Conservation (phyloP, 352 stramenopile species). For the Globisporangium cystogenes region DNA sequence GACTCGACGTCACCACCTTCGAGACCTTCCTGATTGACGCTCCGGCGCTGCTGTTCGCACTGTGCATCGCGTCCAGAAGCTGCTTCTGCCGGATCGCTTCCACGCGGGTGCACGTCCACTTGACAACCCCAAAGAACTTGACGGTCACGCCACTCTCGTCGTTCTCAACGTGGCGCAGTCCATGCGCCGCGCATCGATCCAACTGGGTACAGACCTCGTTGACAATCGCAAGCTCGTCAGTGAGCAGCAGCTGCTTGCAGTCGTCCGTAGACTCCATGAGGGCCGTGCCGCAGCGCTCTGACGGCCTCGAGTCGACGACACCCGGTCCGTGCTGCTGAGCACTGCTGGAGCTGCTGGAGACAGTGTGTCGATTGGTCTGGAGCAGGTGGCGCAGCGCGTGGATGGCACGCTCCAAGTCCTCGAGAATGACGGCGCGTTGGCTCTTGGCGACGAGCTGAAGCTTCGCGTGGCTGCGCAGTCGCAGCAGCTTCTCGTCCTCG, state of each 20-base stretch:
- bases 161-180: constrained; percentile 53
- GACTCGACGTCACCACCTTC: constrained; percentile 64
- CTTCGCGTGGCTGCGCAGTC: constrained; percentile 47
- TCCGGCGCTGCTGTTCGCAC: constrained; percentile 12
- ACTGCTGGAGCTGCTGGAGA: neutral
- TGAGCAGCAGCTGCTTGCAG: constrained; percentile 56
- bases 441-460: constrained; percentile 66
- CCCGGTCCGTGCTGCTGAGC: constrained; percentile 7
- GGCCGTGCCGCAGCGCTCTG: constrained; percentile 9
- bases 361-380: constrained; percentile 32
- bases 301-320: constrained; percentile 13
- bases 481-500: constrained; percentile 38
- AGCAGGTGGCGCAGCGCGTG: constrained; percentile 50
- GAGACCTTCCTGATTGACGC: constrained; percentile 34
- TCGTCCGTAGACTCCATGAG: constrained; percentile 81
- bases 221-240: constrained; percentile 61
- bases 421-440: constrained; percentile 70
- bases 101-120: constrained; percentile 81
- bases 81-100: constrained; percentile 67
- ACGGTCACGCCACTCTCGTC: constrained; percentile 48
- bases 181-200: constrained; percentile 65
- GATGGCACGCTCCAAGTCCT: constrained; percentile 71
- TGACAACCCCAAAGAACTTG: constrained; percentile 84
- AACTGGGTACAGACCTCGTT: constrained; percentile 69
- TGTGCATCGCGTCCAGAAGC: constrained; percentile 61